These are phyloP conservation scores for Gypsophila paniculata DNA, from an alignment of 179 eudicot species.

Conservation along the genomic window DNA sequence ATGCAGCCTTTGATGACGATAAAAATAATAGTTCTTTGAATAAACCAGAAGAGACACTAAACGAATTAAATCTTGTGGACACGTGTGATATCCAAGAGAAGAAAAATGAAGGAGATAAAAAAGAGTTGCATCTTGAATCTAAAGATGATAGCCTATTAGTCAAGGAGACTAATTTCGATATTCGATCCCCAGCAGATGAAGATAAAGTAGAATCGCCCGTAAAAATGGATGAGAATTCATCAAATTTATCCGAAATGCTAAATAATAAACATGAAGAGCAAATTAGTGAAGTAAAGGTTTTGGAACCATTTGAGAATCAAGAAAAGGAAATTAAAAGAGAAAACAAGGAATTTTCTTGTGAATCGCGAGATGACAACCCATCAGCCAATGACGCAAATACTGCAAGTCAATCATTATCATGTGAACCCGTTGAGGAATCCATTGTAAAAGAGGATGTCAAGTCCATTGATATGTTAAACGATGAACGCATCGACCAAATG, in stretches of 20 bases:
- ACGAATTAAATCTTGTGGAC: neutral
- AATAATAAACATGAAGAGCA: neutral
- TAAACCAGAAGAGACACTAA: neutral
- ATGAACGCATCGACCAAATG: neutral
- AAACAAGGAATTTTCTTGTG: neutral
- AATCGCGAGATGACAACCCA: neutral
- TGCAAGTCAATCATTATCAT: neutral
- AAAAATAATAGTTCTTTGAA: neutral
- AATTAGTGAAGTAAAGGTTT: neutral
- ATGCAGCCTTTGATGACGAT: neutral
- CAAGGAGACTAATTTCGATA: neutral
- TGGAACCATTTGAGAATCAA: neutral
- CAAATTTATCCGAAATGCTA: neutral
- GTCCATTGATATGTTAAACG: neutral
- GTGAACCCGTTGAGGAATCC: neutral
- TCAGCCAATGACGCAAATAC: neutral
- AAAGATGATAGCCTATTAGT: constrained; percentile 13
- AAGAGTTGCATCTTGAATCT: neutral
- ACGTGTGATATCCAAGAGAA: neutral
- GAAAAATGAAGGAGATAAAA: constrained; percentile 8
- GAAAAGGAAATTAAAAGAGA: neutral
- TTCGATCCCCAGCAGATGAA: constrained; percentile 6
- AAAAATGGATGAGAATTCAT: neutral
- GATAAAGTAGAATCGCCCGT: neutral
- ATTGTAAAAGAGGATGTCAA: neutral